phyloP scores from a whole-genome alignment of 495 filamentous ascomycete genomes.

The Corynascus novoguineensis region DNA sequence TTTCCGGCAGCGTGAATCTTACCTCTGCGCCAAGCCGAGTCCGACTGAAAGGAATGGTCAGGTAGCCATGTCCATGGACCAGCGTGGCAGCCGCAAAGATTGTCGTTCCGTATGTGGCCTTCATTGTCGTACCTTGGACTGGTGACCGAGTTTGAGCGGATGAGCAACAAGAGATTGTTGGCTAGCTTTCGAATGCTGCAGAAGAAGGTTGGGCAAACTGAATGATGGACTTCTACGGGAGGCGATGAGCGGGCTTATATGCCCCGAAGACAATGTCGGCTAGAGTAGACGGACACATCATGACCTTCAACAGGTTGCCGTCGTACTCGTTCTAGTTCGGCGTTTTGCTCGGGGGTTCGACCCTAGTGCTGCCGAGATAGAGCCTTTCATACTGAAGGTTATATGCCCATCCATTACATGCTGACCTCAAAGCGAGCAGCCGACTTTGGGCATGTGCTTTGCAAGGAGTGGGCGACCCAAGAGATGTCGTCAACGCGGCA shows the following conservation, averaged over 20 bases:
- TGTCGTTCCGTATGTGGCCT: slow-evolving; percentile 10
- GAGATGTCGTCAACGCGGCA: not conserved
- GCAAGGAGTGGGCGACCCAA: not conserved
- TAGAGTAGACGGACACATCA: not conserved
- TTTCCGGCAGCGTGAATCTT: too few relatives aligned
- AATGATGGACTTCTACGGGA: too few relatives aligned
- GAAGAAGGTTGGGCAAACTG: too few relatives aligned
- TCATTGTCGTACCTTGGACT: slow-evolving; percentile 14
- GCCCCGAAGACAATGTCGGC: not conserved
- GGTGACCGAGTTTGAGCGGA: not conserved
- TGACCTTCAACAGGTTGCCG: not conserved
- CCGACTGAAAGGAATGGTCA: slow-evolving; percentile 44
- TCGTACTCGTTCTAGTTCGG: not conserved
- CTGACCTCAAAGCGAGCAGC: not conserved
- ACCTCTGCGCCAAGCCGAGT: slow-evolving; percentile 47
- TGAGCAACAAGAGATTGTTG: not conserved
- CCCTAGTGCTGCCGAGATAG: slow-evolving; percentile 6
- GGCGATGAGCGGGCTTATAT: not conserved
- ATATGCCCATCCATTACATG: too few relatives aligned
- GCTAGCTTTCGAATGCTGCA: not conserved
- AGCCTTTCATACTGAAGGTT: not conserved
- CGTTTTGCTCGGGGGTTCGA: not conserved
- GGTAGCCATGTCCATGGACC: slow-evolving; percentile 44
- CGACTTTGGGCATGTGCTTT: not conserved
- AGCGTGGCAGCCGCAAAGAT: slow-evolving; percentile 13